Conservation (phyloP, 768 basidiomycete genomes). For the Chalciporus pseudorubinellus region DNA sequence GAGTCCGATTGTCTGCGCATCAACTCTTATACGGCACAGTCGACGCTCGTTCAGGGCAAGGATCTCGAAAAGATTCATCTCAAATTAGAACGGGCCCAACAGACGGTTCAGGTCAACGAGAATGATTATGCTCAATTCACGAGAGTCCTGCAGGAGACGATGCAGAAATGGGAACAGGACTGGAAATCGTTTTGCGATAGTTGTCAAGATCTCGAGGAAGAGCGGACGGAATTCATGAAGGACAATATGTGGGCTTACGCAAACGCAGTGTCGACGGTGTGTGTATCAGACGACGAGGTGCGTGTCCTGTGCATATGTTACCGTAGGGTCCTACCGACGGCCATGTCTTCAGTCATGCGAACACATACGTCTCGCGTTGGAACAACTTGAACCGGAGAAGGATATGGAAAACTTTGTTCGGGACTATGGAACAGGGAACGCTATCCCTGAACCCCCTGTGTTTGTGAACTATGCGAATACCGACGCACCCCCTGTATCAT, state of each 20-base stretch:
- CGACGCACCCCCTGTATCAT: constrained; percentile 61
- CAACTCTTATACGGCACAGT: constrained; percentile 91
- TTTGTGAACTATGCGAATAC: constrained; percentile 81
- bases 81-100: constrained; percentile 85
- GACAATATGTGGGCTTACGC: constrained; percentile 96
- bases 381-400: constrained; percentile 82
- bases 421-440: constrained; percentile 82
- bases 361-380: constrained; percentile 77
- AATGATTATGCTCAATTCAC: constrained; percentile 90
- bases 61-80: constrained; percentile 87
- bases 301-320: constrained; percentile 23
- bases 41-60: constrained; percentile 86
- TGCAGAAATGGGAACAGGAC: constrained; percentile 83
- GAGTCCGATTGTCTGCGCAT: constrained; percentile 89
- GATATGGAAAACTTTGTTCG: constrained; percentile 90
- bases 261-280: constrained; percentile 93
- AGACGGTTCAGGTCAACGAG: constrained; percentile 89
- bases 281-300: constrained; percentile 94
- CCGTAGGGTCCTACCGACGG: not conserved
- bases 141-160: constrained; percentile 73
- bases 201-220: constrained; percentile 94
- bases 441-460: constrained; percentile 83
- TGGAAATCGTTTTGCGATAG: constrained; percentile 96
- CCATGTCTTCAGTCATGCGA: constrained; percentile 74
- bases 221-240: constrained; percentile 91